phyloP scores from a whole-genome alignment of 2,329 filamentous ascomycete genomes.

The Fusarium compactum region DNA sequence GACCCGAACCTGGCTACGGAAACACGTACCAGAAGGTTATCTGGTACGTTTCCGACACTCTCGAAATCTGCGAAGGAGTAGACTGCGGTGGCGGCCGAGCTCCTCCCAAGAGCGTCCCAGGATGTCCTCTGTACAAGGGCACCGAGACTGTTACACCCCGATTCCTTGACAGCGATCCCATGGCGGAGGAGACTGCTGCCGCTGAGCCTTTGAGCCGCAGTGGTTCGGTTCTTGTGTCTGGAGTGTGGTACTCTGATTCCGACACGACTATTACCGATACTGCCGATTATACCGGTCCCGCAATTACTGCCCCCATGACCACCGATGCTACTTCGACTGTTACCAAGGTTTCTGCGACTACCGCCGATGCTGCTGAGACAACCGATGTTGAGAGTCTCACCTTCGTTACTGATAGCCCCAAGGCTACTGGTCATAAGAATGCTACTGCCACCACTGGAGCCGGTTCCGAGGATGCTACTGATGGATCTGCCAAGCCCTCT shows the following conservation, averaged over 20 bases:
- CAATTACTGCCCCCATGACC: not conserved
- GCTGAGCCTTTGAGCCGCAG: not conserved
- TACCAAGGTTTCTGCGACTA: not conserved
- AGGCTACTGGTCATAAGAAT: not conserved
- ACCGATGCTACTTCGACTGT: not conserved
- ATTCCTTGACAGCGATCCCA: not conserved
- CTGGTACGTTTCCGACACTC: not conserved
- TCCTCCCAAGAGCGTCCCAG: slow-evolving; percentile 1
- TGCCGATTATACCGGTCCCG: not conserved
- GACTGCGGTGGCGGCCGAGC: slow-evolving; percentile 11
- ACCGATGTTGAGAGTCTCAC: not conserved
- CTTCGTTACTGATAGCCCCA: not conserved
- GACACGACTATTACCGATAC: not conserved
- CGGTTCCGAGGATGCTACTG: not conserved
- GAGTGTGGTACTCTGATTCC: not conserved
- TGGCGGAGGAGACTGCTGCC: not conserved
- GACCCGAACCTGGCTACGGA: not conserved
- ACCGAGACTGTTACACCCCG: slow-evolving; percentile 4
- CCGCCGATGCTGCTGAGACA: not conserved
- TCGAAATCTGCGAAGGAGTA: slow-evolving; percentile 8
- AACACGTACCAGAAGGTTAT: slow-evolving; percentile 3
- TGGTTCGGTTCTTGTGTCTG: not conserved
- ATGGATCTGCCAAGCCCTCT: not conserved
- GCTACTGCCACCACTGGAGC: not conserved
- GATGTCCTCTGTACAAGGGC: slow-evolving; percentile 7